Evolutionary conservation across 2,329 filamentous ascomycete species (phyloP).

Genomic region (Neonectria hederae): DNA sequence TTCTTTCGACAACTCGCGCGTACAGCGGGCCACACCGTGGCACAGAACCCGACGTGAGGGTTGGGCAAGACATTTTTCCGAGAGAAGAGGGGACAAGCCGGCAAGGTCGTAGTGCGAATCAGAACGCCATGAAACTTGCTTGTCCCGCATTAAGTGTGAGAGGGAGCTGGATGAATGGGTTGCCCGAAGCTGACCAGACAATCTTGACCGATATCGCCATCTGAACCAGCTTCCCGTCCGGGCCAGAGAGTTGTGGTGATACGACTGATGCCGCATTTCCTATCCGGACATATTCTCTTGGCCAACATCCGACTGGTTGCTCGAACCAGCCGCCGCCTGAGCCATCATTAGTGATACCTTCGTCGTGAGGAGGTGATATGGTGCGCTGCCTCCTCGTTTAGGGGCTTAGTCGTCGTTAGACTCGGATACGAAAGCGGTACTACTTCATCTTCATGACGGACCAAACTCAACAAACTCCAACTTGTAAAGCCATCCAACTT

Average conservation of each 20-base stretch:
- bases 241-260: background rate
- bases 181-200: background rate
- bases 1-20: constrained; percentile 4
- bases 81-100: constrained; percentile 7
- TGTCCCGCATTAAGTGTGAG: background rate
- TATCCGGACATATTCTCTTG: background rate
- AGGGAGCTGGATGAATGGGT: background rate
- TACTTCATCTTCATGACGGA: background rate
- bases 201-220: background rate
- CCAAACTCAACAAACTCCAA: background rate
- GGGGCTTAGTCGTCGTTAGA: background rate
- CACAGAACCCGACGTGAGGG: constrained; percentile 5
- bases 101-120: background rate
- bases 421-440: constrained; percentile 1
- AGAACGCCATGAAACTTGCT: background rate
- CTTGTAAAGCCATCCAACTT: background rate
- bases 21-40: constrained; percentile 16
- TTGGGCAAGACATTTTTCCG: constrained; percentile 4
- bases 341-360: constrained; percentile 3
- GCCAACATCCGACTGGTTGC: background rate
- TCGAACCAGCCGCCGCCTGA: background rate
- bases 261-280: background rate
- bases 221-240: background rate
- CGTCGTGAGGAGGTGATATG: background rate
- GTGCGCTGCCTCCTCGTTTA: background rate